phyloP scores from a whole-genome alignment of 352 stramenopile species.

The Globisporangium recalcitrans region DNA sequence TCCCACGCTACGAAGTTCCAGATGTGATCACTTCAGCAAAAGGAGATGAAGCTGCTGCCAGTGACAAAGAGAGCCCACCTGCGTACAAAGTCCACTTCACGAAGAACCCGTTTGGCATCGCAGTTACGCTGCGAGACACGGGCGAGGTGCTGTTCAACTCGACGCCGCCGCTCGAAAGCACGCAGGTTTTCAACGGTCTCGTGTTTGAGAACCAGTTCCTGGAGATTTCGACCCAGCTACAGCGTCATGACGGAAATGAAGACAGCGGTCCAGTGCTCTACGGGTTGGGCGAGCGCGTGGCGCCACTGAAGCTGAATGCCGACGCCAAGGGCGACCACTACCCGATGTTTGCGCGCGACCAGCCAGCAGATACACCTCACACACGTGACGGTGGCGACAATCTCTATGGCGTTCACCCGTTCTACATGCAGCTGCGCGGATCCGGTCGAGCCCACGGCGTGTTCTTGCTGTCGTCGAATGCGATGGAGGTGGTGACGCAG shows the following conservation, averaged over 20 bases:
- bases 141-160: constrained; percentile 83
- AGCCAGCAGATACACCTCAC: constrained; percentile 20
- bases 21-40: constrained; percentile 17
- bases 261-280: constrained; percentile 37
- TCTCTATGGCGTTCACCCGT: constrained; percentile 74
- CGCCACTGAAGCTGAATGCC: constrained; percentile 28
- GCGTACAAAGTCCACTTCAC: constrained; percentile 61
- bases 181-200: constrained; percentile 47
- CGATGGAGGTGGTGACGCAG: constrained; percentile 80
- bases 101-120: constrained; percentile 62
- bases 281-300: constrained; percentile 68
- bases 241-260: constrained; percentile 18
- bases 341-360: constrained; percentile 54
- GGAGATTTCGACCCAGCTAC: constrained; percentile 73
- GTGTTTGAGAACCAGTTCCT: constrained; percentile 87
- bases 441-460: constrained; percentile 59
- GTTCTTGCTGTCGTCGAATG: constrained; percentile 79
- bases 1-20: constrained; percentile 66
- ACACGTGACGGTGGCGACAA: constrained; percentile 51
- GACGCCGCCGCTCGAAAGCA: constrained; percentile 43
- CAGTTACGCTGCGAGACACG: constrained; percentile 46
- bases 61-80: neutral
- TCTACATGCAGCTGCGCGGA: constrained; percentile 55
- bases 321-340: constrained; percentile 57
- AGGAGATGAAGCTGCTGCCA: neutral